phyloP scores from a whole-genome alignment of 352 stramenopile species.

The Thalassiosira mediterranea region DNA sequence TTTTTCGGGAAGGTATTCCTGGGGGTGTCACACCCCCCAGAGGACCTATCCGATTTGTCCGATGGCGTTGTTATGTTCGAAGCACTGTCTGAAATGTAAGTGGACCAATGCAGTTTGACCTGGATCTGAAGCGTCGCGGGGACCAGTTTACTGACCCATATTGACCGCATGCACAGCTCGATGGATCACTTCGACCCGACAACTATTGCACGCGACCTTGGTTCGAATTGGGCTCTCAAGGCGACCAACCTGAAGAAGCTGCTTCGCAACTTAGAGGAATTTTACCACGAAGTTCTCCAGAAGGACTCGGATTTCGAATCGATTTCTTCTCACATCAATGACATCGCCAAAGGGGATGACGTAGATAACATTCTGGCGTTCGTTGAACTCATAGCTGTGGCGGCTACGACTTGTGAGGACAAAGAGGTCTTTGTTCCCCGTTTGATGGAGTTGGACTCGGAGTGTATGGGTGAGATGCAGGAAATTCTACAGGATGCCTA shows the following conservation, averaged over 20 bases:
- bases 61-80: slow-evolving; percentile 83
- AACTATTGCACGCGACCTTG: slow-evolving; percentile 75
- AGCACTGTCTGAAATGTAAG: slow-evolving; percentile 83
- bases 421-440: slow-evolving; percentile 66
- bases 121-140: background rate
- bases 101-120: no score
- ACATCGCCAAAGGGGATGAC: slow-evolving; percentile 61
- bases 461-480: slow-evolving; percentile 73
- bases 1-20: slow-evolving; percentile 63
- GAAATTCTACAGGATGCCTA: slow-evolving; percentile 69
- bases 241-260: slow-evolving; percentile 79
- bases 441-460: slow-evolving; percentile 71
- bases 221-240: slow-evolving; percentile 81
- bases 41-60: slow-evolving; percentile 61
- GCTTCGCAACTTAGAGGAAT: slow-evolving; percentile 76
- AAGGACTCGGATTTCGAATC: slow-evolving; percentile 71
- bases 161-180: slow-evolving; percentile 17
- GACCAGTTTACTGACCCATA: background rate
- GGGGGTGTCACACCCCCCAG: slow-evolving; percentile 60
- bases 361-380: slow-evolving; percentile 56
- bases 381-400: slow-evolving; percentile 74
- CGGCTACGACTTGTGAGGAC: slow-evolving; percentile 70
- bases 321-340: slow-evolving; percentile 49
- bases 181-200: slow-evolving; percentile 80
- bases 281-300: slow-evolving; percentile 70